These are phyloP conservation scores for Rasamsonia emersonii DNA, from an alignment of 2,329 filamentous ascomycete genomes.

Conservation along the genomic window DNA sequence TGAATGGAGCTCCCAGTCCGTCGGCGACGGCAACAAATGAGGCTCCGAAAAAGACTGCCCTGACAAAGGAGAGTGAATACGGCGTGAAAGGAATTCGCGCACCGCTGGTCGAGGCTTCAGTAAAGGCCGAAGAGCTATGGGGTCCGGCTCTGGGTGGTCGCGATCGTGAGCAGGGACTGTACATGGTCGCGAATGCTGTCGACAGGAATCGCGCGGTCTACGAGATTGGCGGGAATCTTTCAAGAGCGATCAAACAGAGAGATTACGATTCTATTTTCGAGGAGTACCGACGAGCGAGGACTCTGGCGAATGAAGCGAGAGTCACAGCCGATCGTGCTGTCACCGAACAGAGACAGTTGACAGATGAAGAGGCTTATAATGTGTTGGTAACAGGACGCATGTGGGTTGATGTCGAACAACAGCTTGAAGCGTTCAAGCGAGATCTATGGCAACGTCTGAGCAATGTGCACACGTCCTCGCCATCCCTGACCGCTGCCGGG, in stretches of 20 bases:
- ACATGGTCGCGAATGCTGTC: conserved; percentile 64
- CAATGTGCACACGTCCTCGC: conserved; percentile 52
- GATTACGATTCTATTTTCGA: conserved; percentile 85
- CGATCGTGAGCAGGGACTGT: conserved; percentile 82
- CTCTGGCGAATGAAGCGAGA: conserved; percentile 69
- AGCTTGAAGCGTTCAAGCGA: conserved; percentile 77
- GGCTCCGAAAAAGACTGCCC: conserved; percentile 75
- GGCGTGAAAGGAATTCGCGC: conserved; percentile 80
- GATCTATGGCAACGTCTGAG: conserved; percentile 79
- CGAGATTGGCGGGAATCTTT: conserved; percentile 66
- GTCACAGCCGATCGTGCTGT: conserved; percentile 53
- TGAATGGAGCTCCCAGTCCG: conserved; percentile 29
- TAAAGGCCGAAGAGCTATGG: conserved; percentile 96
- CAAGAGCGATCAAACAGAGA: conserved; percentile 79
- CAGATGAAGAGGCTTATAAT: conserved; percentile 73
- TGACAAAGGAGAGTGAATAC: conserved; percentile 87
- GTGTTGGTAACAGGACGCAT: conserved; percentile 83
- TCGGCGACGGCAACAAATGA: conserved; percentile 29
- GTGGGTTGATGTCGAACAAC: conserved; percentile 88
- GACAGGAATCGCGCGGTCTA: conserved; percentile 75
- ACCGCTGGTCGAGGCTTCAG: conserved; percentile 78
- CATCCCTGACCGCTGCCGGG: conserved; percentile 40
- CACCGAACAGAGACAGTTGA: conserved; percentile 47
- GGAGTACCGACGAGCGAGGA: conserved; percentile 75
- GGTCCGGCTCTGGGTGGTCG: conserved; percentile 84